Evolutionary conservation across 2,329 filamentous ascomycete genomes (phyloP), one percentile per base, ranked within the genome.

Genomic region (Penicillium vulpinum): DNA sequence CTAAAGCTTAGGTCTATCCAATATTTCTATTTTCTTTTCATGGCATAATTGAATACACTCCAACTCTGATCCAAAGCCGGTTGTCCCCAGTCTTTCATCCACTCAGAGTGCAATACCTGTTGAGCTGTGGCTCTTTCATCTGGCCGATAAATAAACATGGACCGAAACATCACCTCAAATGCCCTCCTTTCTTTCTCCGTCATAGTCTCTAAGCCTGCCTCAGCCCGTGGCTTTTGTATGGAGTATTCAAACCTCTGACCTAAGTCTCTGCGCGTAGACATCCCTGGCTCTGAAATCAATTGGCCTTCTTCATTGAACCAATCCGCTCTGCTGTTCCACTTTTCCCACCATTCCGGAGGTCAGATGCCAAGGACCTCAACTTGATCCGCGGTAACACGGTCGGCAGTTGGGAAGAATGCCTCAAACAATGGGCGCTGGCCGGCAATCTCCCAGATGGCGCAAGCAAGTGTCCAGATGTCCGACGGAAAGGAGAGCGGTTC

Each of bases 381-480:
- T 58, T 72, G 68, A 51, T 72, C 59, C 9, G 55, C 49, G 8
- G 63, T 70, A 9, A 69, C 60, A 4, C 66, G 59, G 39, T 73
- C 69, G 11, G 56, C 50, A 10, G 55, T 59, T 24, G 64, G 29
- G 7, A 62, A 58, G 36, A 69, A 65, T 1, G 59, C 59, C 5
- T 66, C 66, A 49, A 73, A 68, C 36, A 72, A 61, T 18, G 67
- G 56, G 28, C 65, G 60, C 21, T 66, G 59, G 15, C 65, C 69
- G 28, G 77, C 51, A n/a, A 77, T 63, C 29, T 67, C 70, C 61
- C 69, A 78, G 26, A 77, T 72, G 0, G 64, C 62, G 57, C 73
- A 78, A 1, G 67, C 70, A 22, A 77, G 67, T 31, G 68, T 75
- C 73, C 72, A 77, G 16, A 76, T 72, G 47, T 78, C 73, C 1